Conservation (phyloP, 352 stramenopile species). For the Achlya hypogyna region DNA sequence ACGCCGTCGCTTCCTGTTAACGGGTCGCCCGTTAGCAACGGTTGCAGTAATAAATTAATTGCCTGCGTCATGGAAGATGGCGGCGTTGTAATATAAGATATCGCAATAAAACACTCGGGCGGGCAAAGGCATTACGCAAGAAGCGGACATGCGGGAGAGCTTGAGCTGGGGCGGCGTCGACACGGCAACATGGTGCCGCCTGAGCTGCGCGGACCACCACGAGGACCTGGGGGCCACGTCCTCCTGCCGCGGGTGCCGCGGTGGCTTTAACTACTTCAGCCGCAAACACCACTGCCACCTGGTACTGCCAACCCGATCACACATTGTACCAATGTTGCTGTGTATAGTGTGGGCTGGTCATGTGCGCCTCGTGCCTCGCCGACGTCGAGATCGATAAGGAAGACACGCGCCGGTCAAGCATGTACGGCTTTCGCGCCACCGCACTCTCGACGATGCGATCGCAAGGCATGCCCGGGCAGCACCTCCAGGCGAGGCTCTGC, state of each 20-base stretch:
- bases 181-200: background rate
- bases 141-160: background rate
- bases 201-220: background rate
- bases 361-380: background rate
- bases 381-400: slow-evolving; percentile 10
- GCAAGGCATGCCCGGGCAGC: background rate
- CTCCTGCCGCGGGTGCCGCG: background rate
- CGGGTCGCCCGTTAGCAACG: background rate
- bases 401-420: background rate
- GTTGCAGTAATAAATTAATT: background rate
- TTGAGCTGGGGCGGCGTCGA: slow-evolving; percentile 3
- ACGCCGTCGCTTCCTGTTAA: background rate
- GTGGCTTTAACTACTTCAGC: background rate
- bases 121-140: background rate
- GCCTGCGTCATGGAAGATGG: background rate
- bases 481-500: background rate
- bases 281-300: slow-evolving; percentile 17
- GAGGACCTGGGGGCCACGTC: background rate
- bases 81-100: background rate
- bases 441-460: background rate
- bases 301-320: background rate
- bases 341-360: slow-evolving; percentile 8
- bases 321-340: background rate
- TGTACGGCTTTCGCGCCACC: background rate
- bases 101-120: no score